A percentile compares a stretch with the other conserved stretches of the same genome.
Conservation (phyloP, 805 yeast species). For the Tetrapisispora fleetii region DNA sequence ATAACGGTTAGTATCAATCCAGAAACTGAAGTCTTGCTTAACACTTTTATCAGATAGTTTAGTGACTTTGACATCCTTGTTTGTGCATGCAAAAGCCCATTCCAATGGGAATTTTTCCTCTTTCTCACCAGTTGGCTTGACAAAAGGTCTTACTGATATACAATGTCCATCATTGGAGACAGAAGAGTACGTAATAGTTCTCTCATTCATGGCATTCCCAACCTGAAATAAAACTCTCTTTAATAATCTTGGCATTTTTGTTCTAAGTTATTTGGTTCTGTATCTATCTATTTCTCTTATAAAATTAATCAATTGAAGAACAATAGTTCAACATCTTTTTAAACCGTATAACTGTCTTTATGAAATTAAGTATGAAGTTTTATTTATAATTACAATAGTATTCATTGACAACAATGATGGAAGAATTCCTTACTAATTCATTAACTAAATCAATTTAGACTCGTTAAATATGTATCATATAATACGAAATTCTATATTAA, state of each 20-base stretch:
- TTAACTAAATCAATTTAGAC: too few relatives aligned
- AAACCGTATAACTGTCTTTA: too few relatives aligned
- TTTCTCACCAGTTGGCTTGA: slow-evolving; percentile 17
- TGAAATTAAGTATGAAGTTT: too few relatives aligned
- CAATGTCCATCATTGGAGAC: slow-evolving; percentile 27
- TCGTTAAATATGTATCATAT: too few relatives aligned
- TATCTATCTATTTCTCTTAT: not conserved
- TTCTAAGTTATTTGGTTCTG: not conserved
- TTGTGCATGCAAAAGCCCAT: slow-evolving; percentile 50
- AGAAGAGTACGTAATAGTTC: slow-evolving; percentile 25
- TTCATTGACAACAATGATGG: too few relatives aligned
- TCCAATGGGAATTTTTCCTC: slow-evolving; percentile 39
- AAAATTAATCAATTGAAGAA: not conserved
- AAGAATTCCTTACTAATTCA: too few relatives aligned
- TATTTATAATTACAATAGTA: too few relatives aligned
- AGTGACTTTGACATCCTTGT: slow-evolving; percentile 30
- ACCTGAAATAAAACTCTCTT: slow-evolving; percentile 27
- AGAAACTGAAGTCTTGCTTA: slow-evolving; percentile 21
- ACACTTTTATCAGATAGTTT: slow-evolving; percentile 18
- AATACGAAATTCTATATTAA: too few relatives aligned
- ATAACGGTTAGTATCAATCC: slow-evolving; percentile 25
- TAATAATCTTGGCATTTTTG: slow-evolving; percentile 22
- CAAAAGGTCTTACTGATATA: slow-evolving; percentile 31
- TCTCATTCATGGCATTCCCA: slow-evolving; percentile 20
- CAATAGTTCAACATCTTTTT: not conserved